Conservation (phyloP, 2,329 filamentous ascomycete genomes). For the Ophiostoma sp. region DNA sequence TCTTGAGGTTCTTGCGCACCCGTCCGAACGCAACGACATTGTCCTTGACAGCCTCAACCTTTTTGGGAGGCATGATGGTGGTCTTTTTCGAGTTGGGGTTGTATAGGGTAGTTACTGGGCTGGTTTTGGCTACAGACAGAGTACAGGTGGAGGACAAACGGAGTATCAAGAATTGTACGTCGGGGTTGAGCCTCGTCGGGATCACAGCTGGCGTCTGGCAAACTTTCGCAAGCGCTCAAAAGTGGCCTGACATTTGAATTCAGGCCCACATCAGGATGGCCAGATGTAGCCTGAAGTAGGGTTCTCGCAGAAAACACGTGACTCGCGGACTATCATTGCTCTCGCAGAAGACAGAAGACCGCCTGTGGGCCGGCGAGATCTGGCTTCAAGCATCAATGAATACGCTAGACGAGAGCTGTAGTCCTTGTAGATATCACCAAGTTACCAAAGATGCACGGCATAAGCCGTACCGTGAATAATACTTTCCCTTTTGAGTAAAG, state of each 20-base stretch:
- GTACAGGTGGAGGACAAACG: not conserved
- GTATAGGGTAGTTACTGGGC: not conserved
- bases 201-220: not conserved
- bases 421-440: no score
- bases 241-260: not conserved
- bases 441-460: no score
- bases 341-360: not conserved
- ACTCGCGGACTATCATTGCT: not conserved
- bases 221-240: not conserved
- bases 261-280: not conserved
- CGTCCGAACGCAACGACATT: conserved; percentile 45
- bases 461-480: no score
- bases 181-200: not conserved
- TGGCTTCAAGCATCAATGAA: no score
- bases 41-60: conserved; percentile 37
- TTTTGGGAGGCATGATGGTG: conserved; percentile 40
- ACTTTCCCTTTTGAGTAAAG: no score
- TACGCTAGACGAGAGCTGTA: no score
- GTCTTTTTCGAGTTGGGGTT: not conserved
- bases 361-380: no score
- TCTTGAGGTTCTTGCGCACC: conserved; percentile 43
- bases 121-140: not conserved
- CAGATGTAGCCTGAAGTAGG: not conserved
- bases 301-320: not conserved
- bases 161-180: not conserved